phyloP scores from a whole-genome alignment of 306 rosid genomes.

The Geum urbanum region DNA sequence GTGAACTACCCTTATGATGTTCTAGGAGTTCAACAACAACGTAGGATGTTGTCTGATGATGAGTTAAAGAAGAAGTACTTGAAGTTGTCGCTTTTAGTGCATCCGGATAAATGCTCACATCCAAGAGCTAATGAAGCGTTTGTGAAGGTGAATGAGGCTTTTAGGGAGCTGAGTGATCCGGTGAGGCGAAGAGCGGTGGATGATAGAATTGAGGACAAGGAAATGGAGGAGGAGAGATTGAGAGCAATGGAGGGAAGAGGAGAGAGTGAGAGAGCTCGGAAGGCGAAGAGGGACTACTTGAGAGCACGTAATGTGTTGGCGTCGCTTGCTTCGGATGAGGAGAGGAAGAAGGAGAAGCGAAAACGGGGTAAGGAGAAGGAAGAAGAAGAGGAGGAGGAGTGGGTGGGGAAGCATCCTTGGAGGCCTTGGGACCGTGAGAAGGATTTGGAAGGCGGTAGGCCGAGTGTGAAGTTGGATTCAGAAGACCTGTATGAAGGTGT shows the following conservation, averaged over 20 bases:
- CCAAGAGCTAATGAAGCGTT: constrained; percentile 91
- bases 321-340: constrained; percentile 70
- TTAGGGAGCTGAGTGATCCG: constrained; percentile 36
- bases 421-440: constrained; percentile 97
- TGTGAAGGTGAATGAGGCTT: constrained; percentile 79
- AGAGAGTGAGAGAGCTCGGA: constrained; percentile 79
- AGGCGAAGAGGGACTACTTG: constrained; percentile 80
- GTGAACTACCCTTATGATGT: constrained; percentile 52
- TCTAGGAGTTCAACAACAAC: constrained; percentile 60
- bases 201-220: constrained; percentile 67
- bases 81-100: constrained; percentile 92
- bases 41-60: constrained; percentile 36
- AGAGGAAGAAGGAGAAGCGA: constrained; percentile 46
- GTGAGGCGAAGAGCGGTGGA: constrained; percentile 74
- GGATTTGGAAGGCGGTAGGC: constrained; percentile 74
- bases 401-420: constrained; percentile 92
- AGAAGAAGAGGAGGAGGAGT: constrained; percentile 50
- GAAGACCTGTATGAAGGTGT: constrained; percentile 63
- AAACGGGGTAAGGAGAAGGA: constrained; percentile 49
- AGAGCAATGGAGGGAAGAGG: constrained; percentile 77
- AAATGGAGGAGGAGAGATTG: constrained; percentile 69
- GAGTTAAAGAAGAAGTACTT: constrained; percentile 87
- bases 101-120: constrained; percentile 91
- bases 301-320: constrained; percentile 79
- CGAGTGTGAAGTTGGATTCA: constrained; percentile 55